Conservation (phyloP, 805 yeast genomes). For the Kodamaea leandrae region DNA sequence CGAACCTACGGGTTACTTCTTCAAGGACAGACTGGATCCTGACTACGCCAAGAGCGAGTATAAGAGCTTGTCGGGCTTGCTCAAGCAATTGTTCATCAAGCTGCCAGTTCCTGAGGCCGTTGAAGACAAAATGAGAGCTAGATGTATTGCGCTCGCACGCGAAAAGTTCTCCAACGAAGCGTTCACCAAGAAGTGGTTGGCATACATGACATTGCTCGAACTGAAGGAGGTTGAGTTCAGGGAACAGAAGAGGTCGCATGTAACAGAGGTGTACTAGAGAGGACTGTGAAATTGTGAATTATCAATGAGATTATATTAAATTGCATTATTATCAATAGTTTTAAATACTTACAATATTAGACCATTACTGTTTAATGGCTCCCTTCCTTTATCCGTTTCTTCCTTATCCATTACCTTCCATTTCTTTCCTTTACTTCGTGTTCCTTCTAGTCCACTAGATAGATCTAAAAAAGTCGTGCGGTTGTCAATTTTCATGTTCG, state of each 20-base stretch:
- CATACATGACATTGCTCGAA: constrained; percentile 17
- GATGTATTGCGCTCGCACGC: constrained; percentile 45
- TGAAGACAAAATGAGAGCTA: constrained; percentile 39
- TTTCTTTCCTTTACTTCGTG: no score
- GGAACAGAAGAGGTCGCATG: constrained; percentile 15
- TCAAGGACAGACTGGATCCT: constrained; percentile 68
- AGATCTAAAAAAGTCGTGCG: no score
- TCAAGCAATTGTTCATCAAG: constrained; percentile 43
- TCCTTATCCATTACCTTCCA: no score
- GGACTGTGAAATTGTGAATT: no score
- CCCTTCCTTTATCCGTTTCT: neutral
- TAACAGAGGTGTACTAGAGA: constrained; percentile 5
- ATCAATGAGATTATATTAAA: no score
- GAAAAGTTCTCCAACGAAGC: constrained; percentile 60
- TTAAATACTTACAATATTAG: no score
- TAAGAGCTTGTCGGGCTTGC: constrained; percentile 49
- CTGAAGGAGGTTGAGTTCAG: constrained; percentile 26
- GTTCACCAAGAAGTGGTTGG: constrained; percentile 56
- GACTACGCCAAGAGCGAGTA: constrained; percentile 46
- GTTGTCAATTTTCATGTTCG: constrained; percentile 6
- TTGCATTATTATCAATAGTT: no score
- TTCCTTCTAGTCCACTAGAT: no score
- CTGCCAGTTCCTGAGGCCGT: constrained; percentile 29
- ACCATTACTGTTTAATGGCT: no score
- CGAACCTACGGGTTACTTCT: constrained; percentile 72